A percentile compares a stretch with the other conserved stretches of the same genome.
Evolutionary conservation across 371 early-diverging fungal genomes (phyloP).

Genomic region (Mortierella sp.): DNA sequence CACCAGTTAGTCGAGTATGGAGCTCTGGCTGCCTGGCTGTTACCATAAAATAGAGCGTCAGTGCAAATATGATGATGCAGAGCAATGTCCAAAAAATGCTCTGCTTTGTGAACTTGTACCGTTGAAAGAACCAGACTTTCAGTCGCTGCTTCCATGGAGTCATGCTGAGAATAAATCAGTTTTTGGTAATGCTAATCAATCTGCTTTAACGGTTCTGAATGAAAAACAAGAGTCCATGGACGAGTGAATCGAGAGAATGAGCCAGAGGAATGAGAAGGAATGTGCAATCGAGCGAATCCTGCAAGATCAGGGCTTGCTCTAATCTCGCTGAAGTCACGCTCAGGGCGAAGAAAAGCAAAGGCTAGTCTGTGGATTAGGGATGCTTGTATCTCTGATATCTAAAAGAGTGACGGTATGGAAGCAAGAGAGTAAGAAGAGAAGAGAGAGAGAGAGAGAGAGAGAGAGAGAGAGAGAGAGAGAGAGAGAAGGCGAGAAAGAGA

Average conservation of each 20-base stretch:
- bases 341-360: no score
- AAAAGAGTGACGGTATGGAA: no score
- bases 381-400: background rate
- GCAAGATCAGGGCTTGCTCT: no score
- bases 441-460: no score
- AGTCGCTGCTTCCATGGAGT: constrained; percentile 4
- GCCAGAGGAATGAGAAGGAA: no score
- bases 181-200: background rate
- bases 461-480: background rate
- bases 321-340: no score
- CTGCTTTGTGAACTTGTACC: constrained; percentile 38
- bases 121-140: constrained; percentile 22
- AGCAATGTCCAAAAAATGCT: constrained; percentile 21
- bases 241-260: background rate
- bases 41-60: constrained; percentile 53
- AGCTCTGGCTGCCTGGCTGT: no score
- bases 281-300: no score
- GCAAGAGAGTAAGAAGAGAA: background rate
- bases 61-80: constrained; percentile 21
- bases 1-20: background rate
- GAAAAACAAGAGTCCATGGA: background rate
- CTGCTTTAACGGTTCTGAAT: background rate
- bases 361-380: background rate
- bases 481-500: background rate
- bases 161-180: constrained; percentile 1